phyloP scores from a whole-genome alignment of 2,329 filamentous ascomycete species.

The Alternaria alternata region DNA sequence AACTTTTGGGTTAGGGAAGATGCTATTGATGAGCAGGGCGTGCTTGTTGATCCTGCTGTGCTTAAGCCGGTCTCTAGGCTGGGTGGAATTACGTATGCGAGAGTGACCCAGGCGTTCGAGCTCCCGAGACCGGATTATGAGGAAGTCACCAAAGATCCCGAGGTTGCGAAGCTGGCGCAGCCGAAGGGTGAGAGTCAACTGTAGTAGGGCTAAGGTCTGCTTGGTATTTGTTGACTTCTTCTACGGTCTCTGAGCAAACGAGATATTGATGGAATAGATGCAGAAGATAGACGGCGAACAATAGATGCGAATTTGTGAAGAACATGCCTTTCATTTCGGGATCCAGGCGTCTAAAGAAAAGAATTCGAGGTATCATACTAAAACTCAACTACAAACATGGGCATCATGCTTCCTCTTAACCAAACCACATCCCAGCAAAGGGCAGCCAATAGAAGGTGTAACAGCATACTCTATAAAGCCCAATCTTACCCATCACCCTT shows the following conservation, averaged over 20 bases:
- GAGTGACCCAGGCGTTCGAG: constrained; percentile 75
- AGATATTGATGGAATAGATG: neutral
- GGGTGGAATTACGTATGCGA: constrained; percentile 85
- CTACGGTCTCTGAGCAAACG: neutral
- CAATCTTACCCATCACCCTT: neutral
- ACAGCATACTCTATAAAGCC: neutral
- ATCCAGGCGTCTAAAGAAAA: constrained; percentile 1
- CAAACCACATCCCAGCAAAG: neutral
- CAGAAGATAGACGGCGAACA: neutral
- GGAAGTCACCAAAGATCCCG: constrained; percentile 57
- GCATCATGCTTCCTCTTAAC: neutral
- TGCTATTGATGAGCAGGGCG: constrained; percentile 79
- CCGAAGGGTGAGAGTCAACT: constrained; percentile 9
- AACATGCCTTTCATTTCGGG: neutral
- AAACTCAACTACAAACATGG: constrained; percentile 8
- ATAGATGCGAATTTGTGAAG: too few species aligned
- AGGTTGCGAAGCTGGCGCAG: constrained; percentile 64
- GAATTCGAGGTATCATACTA: constrained; percentile 5
- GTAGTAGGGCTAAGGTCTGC: neutral
- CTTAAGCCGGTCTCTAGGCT: constrained; percentile 79
- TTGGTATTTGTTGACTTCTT: neutral
- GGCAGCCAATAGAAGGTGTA: neutral
- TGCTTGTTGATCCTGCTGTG: constrained; percentile 74
- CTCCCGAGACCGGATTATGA: constrained; percentile 66
- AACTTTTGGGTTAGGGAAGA: constrained; percentile 91